Conservation (phyloP, 345 rosid species). For the Populus simonii region DNA sequence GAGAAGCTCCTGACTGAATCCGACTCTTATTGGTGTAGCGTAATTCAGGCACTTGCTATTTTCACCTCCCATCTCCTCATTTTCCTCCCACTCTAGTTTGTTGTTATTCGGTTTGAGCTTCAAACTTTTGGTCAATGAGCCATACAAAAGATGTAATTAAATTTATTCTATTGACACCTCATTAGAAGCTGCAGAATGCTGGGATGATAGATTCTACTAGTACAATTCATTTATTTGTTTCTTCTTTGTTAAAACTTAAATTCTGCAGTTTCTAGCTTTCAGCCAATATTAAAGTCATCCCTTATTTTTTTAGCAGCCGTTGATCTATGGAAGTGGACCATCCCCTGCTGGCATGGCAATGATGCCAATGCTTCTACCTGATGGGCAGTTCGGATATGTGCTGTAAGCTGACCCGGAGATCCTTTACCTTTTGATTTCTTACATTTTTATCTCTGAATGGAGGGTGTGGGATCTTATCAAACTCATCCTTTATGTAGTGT, state of each 20-base stretch:
- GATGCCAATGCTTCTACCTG: slow-evolving; percentile 97
- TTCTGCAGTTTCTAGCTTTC: neutral
- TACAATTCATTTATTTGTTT: slow-evolving; percentile 3
- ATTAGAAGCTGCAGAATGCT: neutral
- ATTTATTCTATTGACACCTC: neutral
- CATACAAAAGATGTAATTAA: neutral
- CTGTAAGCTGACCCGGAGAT: slow-evolving; percentile 51
- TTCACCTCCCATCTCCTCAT: neutral
- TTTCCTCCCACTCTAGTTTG: neutral
- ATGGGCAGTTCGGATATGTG: slow-evolving; percentile 88
- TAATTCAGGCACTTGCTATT: neutral
- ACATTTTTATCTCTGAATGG: neutral
- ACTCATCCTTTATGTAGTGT: neutral
- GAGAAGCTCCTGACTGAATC: neutral
- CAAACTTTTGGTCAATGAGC: neutral
- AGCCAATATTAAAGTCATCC: slow-evolving; percentile 3
- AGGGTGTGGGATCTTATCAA: neutral
- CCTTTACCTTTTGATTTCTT: neutral
- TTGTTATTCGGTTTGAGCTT: neutral
- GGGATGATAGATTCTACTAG: neutral
- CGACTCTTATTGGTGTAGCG: neutral
- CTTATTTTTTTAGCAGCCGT: slow-evolving; percentile 51
- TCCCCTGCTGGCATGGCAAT: slow-evolving; percentile 82
- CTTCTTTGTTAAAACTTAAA: neutral
- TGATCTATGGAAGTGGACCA: slow-evolving; percentile 75